Evolutionary conservation across 2,329 filamentous ascomycete genomes (phyloP).

Genomic region (Pestalotiopsis sp.): DNA sequence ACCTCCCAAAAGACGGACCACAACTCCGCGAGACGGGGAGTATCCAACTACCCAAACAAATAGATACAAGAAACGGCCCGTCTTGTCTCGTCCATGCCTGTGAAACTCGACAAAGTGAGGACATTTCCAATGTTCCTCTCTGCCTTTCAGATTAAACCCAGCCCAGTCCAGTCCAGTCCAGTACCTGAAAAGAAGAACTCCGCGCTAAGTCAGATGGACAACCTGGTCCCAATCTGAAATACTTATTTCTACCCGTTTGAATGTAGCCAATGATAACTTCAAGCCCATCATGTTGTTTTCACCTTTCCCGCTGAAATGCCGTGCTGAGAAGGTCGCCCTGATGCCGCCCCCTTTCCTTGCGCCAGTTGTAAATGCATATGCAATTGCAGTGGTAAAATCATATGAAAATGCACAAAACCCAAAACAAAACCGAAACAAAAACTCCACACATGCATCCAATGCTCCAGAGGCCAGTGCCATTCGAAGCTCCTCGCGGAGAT

Average conservation of each 20-base stretch:
- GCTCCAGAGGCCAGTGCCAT: not conserved
- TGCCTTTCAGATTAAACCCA: not conserved
- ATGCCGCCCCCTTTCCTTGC: not conserved
- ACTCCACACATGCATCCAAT: slow-evolving; percentile 2
- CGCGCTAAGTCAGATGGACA: slow-evolving; percentile 9
- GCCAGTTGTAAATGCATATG: not conserved
- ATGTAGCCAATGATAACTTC: not conserved
- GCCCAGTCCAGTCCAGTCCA: slow-evolving; percentile 3
- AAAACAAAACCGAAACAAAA: slow-evolving; percentile 3
- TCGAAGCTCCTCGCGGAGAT: not conserved
- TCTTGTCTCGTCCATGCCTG: not conserved
- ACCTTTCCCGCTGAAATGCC: not conserved
- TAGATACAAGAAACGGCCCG: slow-evolving; percentile 9
- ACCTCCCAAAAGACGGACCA: not conserved
- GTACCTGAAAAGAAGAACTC: slow-evolving; percentile 7
- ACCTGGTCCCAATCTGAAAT: slow-evolving; percentile 1
- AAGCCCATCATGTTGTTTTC: not conserved
- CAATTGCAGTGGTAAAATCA: not conserved
- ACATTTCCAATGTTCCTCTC: not conserved
- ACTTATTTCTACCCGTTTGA: slow-evolving; percentile 5
- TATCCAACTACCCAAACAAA: slow-evolving; percentile 15
- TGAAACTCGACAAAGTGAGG: not conserved
- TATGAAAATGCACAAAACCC: not conserved
- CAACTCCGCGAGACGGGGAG: slow-evolving; percentile 13
- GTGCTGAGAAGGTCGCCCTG: not conserved